These are phyloP conservation scores for Plantago major DNA, from an alignment of 257 asterid genomes.

Conservation along the genomic window DNA sequence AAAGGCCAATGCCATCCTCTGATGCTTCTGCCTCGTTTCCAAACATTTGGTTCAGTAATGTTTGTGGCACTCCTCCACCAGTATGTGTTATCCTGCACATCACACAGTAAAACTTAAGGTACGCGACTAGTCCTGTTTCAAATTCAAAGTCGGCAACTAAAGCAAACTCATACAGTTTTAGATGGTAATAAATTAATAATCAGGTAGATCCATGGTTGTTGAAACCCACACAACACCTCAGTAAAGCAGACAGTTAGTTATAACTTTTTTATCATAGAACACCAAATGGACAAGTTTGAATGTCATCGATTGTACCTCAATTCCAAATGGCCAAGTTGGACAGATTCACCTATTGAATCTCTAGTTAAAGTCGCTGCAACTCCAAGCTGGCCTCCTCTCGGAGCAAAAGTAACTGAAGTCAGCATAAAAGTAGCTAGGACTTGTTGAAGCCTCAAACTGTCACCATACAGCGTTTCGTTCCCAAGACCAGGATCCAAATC, in stretches of 20 bases:
- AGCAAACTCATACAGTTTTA: no score
- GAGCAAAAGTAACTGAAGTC: conserved; percentile 50
- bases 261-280: background rate
- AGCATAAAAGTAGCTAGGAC: conserved; percentile 70
- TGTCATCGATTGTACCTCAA: conserved; percentile 43
- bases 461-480: conserved; percentile 70
- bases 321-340: conserved; percentile 84
- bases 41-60: conserved; percentile 67
- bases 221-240: background rate
- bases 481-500: conserved; percentile 44
- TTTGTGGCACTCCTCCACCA: conserved; percentile 85
- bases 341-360: conserved; percentile 66
- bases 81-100: conserved; percentile 65
- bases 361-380: conserved; percentile 50
- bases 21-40: conserved; percentile 53
- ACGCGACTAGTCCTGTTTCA: no score
- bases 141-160: no score
- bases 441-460: conserved; percentile 87
- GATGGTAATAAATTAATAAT: background rate
- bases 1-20: conserved; percentile 86
- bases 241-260: background rate
- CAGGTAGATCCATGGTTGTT: background rate
- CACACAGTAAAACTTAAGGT: background rate
- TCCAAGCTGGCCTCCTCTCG: conserved; percentile 66
- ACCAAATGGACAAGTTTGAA: background rate